phyloP scores from a whole-genome alignment of 2,329 filamentous ascomycete genomes.

The Pseudocercospora musae region DNA sequence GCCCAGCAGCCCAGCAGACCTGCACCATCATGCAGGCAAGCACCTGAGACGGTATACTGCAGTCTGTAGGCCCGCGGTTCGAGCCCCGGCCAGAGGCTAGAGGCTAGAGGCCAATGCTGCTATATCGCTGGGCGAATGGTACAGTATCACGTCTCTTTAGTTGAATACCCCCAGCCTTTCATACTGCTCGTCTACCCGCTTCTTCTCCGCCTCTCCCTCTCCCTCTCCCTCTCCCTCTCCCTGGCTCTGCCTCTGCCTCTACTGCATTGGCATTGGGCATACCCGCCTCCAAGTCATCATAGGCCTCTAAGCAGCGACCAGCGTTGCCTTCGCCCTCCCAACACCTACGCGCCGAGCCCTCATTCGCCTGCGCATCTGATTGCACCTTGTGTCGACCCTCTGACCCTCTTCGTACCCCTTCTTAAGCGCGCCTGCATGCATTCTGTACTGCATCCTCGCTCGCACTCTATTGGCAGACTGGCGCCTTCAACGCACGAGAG shows the following conservation, averaged over 20 bases:
- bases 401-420: slow-evolving; percentile 9
- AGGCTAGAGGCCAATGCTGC: slow-evolving; percentile 22
- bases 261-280: slow-evolving; percentile 18
- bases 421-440: slow-evolving; percentile 44
- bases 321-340: slow-evolving; percentile 12
- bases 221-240: too few species aligned
- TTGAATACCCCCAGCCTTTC: slow-evolving; percentile 34
- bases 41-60: too few species aligned
- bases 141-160: slow-evolving; percentile 13
- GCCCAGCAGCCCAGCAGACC: too few species aligned
- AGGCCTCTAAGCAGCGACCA: not conserved
- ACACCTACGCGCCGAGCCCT: slow-evolving; percentile 31
- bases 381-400: not conserved
- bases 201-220: slow-evolving; percentile 8
- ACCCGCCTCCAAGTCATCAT: slow-evolving; percentile 16
- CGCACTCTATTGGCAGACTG: slow-evolving; percentile 25
- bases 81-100: slow-evolving; percentile 7
- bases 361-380: slow-evolving; percentile 26
- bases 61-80: slow-evolving; percentile 20
- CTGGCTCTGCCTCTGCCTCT: too few species aligned
- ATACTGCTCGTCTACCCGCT: slow-evolving; percentile 31
- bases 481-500: slow-evolving; percentile 29
- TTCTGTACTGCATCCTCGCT: slow-evolving; percentile 26
- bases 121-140: slow-evolving; percentile 29
- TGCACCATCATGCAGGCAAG: slow-evolving; percentile 17